Conservation (phyloP, 2,329 filamentous ascomycete species). For the Tolypocladium pustulatum region DNA sequence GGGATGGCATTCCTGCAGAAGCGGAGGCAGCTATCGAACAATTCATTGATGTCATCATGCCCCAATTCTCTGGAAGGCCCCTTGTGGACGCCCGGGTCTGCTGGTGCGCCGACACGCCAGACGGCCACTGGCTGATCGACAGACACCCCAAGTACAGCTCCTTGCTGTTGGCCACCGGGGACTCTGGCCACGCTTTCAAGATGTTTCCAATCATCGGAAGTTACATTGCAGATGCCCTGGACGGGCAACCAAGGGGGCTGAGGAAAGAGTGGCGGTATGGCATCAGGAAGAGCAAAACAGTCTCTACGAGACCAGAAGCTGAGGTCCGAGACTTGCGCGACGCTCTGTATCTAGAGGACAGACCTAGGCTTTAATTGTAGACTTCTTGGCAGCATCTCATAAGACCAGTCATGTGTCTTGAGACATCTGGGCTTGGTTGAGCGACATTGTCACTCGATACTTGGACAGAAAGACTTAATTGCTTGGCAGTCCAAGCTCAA, state of each 20-base stretch:
- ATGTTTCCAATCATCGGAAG: slow-evolving; percentile 15
- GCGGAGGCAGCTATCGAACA: background rate
- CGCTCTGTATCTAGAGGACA: background rate
- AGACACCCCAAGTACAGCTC: slow-evolving; percentile 8
- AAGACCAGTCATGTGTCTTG: no score
- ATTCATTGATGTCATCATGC: background rate
- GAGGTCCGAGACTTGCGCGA: background rate
- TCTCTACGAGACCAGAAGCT: background rate
- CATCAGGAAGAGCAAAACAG: background rate
- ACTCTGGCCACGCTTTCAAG: slow-evolving; percentile 16
- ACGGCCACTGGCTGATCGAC: slow-evolving; percentile 14
- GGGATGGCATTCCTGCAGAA: background rate
- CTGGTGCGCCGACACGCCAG: slow-evolving; percentile 15
- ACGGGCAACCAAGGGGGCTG: background rate
- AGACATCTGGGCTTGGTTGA: no score
- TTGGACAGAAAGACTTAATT: no score
- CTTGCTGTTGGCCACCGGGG: slow-evolving; percentile 11
- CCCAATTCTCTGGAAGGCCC: slow-evolving; percentile 12
- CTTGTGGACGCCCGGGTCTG: slow-evolving; percentile 12
- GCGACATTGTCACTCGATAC: no score
- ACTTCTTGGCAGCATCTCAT: background rate
- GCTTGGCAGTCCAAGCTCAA: no score
- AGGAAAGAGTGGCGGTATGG: background rate
- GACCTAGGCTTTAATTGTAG: background rate
- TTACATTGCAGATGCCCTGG: slow-evolving; percentile 9